These are phyloP conservation scores for Dipteronia dyeriana DNA, from an alignment of 345 rosid species.

Conservation along the genomic window DNA sequence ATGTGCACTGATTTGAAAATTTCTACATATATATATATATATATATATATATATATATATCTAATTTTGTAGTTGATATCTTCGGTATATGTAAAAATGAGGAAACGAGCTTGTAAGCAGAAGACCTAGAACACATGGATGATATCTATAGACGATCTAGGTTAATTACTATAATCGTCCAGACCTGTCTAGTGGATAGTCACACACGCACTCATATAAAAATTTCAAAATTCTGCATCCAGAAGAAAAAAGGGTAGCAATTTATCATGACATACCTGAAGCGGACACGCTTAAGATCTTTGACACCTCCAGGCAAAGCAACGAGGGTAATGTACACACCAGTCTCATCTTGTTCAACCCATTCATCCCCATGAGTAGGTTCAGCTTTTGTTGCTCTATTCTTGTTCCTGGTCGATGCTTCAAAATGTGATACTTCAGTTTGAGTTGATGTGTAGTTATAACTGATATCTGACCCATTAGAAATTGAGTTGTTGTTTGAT, in stretches of 20 bases:
- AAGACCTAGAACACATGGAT: too few relatives aligned
- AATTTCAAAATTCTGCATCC: neutral
- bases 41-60: slow-evolving; percentile 1
- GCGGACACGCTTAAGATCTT: slow-evolving; percentile 81
- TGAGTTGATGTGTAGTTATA: slow-evolving; percentile 35
- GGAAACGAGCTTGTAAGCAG: neutral
- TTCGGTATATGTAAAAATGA: neutral
- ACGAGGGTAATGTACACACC: slow-evolving; percentile 74
- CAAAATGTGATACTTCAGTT: slow-evolving; percentile 39
- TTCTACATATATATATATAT: too few relatives aligned
- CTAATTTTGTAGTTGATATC: neutral
- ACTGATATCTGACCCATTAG: slow-evolving; percentile 41
- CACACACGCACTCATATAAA: neutral
- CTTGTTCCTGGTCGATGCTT: slow-evolving; percentile 44
- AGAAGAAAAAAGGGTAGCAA: neutral
- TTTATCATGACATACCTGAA: slow-evolving; percentile 54
- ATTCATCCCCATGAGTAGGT: slow-evolving; percentile 49
- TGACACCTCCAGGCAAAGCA: slow-evolving; percentile 63
- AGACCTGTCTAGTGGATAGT: neutral
- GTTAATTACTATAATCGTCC: neutral
- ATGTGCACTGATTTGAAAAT: too few relatives aligned
- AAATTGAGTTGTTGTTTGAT: slow-evolving; percentile 29
- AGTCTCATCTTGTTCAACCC: slow-evolving; percentile 80
- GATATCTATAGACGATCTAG: neutral
- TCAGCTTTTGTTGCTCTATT: slow-evolving; percentile 45